phyloP scores from a whole-genome alignment of 148 eudicot species.

The Drosera capensis region DNA sequence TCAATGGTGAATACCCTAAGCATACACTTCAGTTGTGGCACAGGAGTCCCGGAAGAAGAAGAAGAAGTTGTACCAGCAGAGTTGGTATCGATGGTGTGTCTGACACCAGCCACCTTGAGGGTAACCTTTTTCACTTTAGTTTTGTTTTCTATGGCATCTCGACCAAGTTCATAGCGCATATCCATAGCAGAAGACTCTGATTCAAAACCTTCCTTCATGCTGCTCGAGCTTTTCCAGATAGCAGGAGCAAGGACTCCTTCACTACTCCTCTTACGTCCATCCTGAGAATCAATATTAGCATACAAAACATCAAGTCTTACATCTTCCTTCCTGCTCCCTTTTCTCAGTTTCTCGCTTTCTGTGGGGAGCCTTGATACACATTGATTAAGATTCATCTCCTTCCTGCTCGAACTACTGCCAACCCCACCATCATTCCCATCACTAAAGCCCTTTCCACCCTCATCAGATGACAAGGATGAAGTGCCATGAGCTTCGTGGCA shows the following conservation, averaged over 20 bases:
- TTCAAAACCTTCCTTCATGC: conserved; percentile 15
- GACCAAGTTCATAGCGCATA: background rate
- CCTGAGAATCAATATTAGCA: conserved; percentile 16
- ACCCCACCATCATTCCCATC: conserved; percentile 50
- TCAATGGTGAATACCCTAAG: conserved; percentile 32
- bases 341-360: conserved; percentile 26
- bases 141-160: conserved; percentile 28
- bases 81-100: conserved; percentile 60
- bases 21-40: conserved; percentile 18
- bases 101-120: conserved; percentile 80
- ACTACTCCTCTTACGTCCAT: conserved; percentile 15
- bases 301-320: conserved; percentile 24
- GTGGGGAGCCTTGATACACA: conserved; percentile 31
- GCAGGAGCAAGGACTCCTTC: conserved; percentile 30
- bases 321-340: conserved; percentile 33
- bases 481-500: conserved; percentile 23
- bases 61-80: conserved; percentile 24
- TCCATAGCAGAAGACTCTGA: too few relatives aligned
- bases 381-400: conserved; percentile 62
- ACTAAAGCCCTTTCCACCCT: conserved; percentile 41
- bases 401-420: conserved; percentile 39
- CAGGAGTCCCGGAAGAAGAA: conserved; percentile 24
- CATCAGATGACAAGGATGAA: conserved; percentile 54
- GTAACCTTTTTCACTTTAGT: conserved; percentile 56
- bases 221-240: conserved; percentile 21